Conservation (phyloP, 495 filamentous ascomycete genomes). For the Umbilicaria muhlenbergii region DNA sequence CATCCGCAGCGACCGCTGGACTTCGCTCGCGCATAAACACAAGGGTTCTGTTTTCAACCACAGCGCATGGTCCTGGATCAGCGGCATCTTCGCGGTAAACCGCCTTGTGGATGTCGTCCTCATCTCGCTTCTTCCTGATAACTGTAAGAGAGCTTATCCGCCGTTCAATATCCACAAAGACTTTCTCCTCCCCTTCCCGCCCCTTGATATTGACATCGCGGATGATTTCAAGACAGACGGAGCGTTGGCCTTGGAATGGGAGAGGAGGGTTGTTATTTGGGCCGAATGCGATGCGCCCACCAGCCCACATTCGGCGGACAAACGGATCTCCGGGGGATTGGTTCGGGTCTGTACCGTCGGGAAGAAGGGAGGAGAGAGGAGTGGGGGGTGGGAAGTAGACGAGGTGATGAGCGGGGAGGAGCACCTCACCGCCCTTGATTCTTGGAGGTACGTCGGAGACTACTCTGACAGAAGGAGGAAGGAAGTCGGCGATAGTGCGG, state of each 20-base stretch:
- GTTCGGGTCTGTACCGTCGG: slow-evolving; percentile 56
- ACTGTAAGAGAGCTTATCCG: slow-evolving; percentile 18
- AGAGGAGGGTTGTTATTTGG: slow-evolving; percentile 19
- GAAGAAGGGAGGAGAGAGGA: slow-evolving; percentile 34
- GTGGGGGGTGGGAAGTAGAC: slow-evolving; percentile 54
- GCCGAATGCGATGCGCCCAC: slow-evolving; percentile 30
- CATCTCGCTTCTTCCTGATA: slow-evolving; percentile 21
- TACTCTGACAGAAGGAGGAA: slow-evolving; percentile 22
- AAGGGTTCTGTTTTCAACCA: slow-evolving; percentile 40
- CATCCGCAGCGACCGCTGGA: not conserved
- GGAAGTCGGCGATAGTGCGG: slow-evolving; percentile 43
- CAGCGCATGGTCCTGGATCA: slow-evolving; percentile 3
- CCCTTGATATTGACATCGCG: slow-evolving; percentile 43
- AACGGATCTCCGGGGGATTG: slow-evolving; percentile 52
- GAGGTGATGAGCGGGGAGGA: slow-evolving; percentile 56
- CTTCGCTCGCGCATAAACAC: slow-evolving; percentile 40
- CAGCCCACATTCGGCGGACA: slow-evolving; percentile 65
- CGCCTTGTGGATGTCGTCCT: slow-evolving; percentile 21
- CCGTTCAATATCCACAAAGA: slow-evolving; percentile 42
- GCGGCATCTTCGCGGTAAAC: slow-evolving; percentile 28
- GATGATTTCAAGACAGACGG: slow-evolving; percentile 50
- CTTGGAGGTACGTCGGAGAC: slow-evolving; percentile 10
- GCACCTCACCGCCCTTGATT: slow-evolving; percentile 19
- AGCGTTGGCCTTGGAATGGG: slow-evolving; percentile 32
- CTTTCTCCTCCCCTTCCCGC: slow-evolving; percentile 36